Base-by-base conservation (phyloP, 1,284 basidiomycete species). In the Lentinula novae-zelandiae region DNA sequence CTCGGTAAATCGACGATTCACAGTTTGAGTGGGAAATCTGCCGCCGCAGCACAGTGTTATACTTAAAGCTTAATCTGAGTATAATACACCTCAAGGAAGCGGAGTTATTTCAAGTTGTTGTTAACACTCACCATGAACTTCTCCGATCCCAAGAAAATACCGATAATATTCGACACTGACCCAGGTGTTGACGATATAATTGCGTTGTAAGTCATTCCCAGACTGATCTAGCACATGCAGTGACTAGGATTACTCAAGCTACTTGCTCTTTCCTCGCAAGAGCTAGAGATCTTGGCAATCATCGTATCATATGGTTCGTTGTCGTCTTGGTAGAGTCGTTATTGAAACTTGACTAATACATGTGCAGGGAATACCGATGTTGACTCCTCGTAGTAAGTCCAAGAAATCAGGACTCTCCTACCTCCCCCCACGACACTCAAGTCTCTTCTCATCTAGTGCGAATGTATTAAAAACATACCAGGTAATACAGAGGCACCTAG, bases 131-230 rank as follows among this genome's bases (percentile, higher is more conserved):
- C 20, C 38, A 40, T 39, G 36, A 31, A 2, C 22, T 3, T 1
- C 44, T 22, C n/a, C 5, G 8, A 20, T 46, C 44, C 12, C 7
- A 22, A 22, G 9, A 56, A 17, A 31, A 56, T 46, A n/a, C 54
- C 54, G 2, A 42, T 56, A 15, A 46, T 48, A 91, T 89, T 92
- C 68, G 90, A 92, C 65, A 89, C 89, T 22, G 89, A 92, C 71
- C 90, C 90, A n/a, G 96, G 96, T 52, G 92, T 97, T 2, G 96
- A 98, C 74, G 96, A 98, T 72, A 81, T 87, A 42, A 73, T 96
- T 51, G 95, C 95, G 42, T 88, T 82, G 80, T 79, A 60, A 52
- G 79, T 86, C 77, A 22, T 67, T 69, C 34, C 62, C 2, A 51
- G 67, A 27, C 53, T 59, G 15, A 36, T 31, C 53, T 60, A 61